These are phyloP conservation scores for Aureobasidium melanogenum DNA, from an alignment of 2,329 filamentous ascomycete species.

Conservation along the genomic window DNA sequence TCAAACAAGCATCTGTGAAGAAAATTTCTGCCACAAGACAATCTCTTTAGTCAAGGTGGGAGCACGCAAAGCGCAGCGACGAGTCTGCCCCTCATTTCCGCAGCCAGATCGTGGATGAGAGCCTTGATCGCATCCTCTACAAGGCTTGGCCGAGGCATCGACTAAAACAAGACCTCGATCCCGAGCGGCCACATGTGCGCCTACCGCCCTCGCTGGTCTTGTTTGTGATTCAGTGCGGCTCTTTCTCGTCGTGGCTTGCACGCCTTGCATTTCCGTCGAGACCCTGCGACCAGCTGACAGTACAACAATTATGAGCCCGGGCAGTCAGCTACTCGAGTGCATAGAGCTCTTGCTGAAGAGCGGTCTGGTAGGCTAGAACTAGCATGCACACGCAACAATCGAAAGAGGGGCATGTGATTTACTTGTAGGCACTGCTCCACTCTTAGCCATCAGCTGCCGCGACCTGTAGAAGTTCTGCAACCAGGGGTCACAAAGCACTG, in stretches of 20 bases:
- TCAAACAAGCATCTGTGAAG: conserved; percentile 2
- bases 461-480: background rate
- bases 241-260: background rate
- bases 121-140: conserved; percentile 2
- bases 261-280: background rate
- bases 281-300: background rate
- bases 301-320: background rate
- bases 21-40: conserved; percentile 4
- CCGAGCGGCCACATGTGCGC: background rate
- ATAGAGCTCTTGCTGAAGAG: background rate
- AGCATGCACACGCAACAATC: background rate
- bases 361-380: background rate
- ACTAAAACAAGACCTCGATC: background rate
- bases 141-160: conserved; percentile 4
- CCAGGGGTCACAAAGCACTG: background rate
- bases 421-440: background rate
- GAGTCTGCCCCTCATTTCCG: background rate
- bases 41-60: background rate
- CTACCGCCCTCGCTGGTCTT: background rate
- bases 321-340: background rate
- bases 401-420: background rate
- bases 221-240: conserved; percentile 3
- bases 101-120: background rate
- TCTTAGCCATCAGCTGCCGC: background rate
- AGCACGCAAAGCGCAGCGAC: background rate